These are phyloP conservation scores for Penstemon newberryi DNA, from an alignment of 257 asterid species.

Conservation along the genomic window DNA sequence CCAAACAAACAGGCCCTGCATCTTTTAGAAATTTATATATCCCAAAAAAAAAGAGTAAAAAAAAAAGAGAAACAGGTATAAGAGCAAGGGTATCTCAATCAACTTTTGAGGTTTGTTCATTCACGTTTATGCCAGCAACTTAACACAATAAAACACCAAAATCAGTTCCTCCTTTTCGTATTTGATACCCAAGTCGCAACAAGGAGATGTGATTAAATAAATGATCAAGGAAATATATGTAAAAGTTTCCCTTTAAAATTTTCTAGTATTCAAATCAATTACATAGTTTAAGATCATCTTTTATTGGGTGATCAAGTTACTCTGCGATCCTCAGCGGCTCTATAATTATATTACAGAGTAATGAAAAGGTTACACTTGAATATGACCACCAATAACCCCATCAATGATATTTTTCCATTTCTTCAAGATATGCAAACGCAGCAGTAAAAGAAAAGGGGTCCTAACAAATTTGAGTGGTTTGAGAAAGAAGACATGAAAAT, in stretches of 20 bases:
- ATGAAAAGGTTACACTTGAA: neutral
- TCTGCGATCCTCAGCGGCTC: neutral
- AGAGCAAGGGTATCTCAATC: neutral
- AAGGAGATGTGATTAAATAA: slow-evolving; percentile 5
- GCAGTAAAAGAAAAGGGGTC: neutral
- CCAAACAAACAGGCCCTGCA: too few relatives aligned
- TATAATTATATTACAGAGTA: neutral
- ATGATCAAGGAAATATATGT: neutral
- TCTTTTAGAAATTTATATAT: neutral
- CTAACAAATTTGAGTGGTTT: neutral
- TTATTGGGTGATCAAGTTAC: neutral
- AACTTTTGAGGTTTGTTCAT: neutral
- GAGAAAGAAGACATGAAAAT: neutral
- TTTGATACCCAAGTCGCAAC: neutral
- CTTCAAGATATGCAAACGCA: neutral
- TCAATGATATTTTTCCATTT: neutral
- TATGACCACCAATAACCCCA: neutral
- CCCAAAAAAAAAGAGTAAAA: neutral
- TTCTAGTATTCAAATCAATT: slow-evolving; percentile 9
- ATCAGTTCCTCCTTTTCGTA: neutral
- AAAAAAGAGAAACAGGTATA: neutral
- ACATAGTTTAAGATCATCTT: slow-evolving; percentile 1
- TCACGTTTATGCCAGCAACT: slow-evolving; percentile 3
- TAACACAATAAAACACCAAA: slow-evolving; percentile 6
- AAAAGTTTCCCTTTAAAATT: neutral